Evolutionary conservation across 1,284 basidiomycete species (phyloP).

Genomic region (Malassezia caprae): DNA sequence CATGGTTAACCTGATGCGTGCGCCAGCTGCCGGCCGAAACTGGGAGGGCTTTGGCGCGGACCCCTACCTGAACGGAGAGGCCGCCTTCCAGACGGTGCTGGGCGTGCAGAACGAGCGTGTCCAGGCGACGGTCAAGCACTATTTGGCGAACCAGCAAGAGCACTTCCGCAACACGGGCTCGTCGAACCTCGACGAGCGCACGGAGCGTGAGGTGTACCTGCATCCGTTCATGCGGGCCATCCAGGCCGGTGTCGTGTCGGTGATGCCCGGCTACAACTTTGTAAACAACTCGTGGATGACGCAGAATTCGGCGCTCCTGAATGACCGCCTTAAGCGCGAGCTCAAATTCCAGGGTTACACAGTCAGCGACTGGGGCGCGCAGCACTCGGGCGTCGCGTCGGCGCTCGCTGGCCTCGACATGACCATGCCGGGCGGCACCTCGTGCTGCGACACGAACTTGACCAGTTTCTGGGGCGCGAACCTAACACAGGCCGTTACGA

Average conservation of each 20-base stretch:
- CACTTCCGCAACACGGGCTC: slow-evolving; percentile 35
- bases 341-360: slow-evolving; percentile 67
- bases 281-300: slow-evolving; percentile 55
- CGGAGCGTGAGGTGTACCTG: slow-evolving; percentile 54
- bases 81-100: slow-evolving; percentile 27
- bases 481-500: slow-evolving; percentile 60
- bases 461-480: slow-evolving; percentile 29
- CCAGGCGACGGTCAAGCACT: slow-evolving; percentile 49
- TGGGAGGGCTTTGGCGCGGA: slow-evolving; percentile 58
- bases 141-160: slow-evolving; percentile 44
- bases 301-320: slow-evolving; percentile 60
- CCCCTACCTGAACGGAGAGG: slow-evolving; percentile 39
- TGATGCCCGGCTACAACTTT: slow-evolving; percentile 52
- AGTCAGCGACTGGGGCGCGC: slow-evolving; percentile 33
- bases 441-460: slow-evolving; percentile 20
- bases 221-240: slow-evolving; percentile 45
- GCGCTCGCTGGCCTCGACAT: slow-evolving; percentile 60
- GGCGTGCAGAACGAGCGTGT: slow-evolving; percentile 40
- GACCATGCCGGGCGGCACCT: slow-evolving; percentile 49
- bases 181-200: slow-evolving; percentile 60
- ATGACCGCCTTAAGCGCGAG: slow-evolving; percentile 64
- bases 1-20: slow-evolving; percentile 52
- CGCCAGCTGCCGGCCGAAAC: slow-evolving; percentile 62
- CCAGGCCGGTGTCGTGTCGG: slow-evolving; percentile 49
- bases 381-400: slow-evolving; percentile 45